phyloP scores from a whole-genome alignment of 495 filamentous ascomycete species.

The Podospora pseudopauciseta region DNA sequence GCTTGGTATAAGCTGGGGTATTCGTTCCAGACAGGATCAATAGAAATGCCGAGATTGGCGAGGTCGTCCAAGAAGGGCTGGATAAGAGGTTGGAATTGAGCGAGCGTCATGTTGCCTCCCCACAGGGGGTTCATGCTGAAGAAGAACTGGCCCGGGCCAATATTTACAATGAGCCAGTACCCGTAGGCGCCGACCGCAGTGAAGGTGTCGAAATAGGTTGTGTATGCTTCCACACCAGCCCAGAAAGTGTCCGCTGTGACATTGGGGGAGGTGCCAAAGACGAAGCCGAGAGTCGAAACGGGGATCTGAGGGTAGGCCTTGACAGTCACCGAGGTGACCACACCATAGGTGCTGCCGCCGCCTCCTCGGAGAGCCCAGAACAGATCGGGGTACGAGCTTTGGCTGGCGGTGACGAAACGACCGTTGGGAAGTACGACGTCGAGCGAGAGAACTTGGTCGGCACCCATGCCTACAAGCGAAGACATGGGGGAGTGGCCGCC shows the following conservation, averaged over 20 bases:
- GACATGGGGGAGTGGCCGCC: conserved; percentile 51
- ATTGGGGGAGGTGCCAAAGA: conserved; percentile 27
- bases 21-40: conserved; percentile 48
- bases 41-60: conserved; percentile 29
- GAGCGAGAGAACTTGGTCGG: conserved; percentile 52
- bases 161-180: conserved; percentile 41
- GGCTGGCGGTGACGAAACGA: conserved; percentile 51
- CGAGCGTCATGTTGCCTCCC: conserved; percentile 47
- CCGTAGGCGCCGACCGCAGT: conserved; percentile 52
- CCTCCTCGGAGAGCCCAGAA: conserved; percentile 65
- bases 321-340: conserved; percentile 51
- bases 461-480: conserved; percentile 45
- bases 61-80: conserved; percentile 46
- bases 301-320: conserved; percentile 42
- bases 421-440: conserved; percentile 57
- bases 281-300: conserved; percentile 40
- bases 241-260: conserved; percentile 48
- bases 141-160: conserved; percentile 31
- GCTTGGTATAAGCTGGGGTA: conserved; percentile 48
- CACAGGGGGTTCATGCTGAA: conserved; percentile 50
- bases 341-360: conserved; percentile 55
- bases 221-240: conserved; percentile 46
- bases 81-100: conserved; percentile 43
- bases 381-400: conserved; percentile 51
- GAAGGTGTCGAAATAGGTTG: conserved; percentile 43